A percentile compares a stretch with the other conserved stretches of the same genome.
Conservation (phyloP, 768 basidiomycete genomes). For the Naganishia antarctica region DNA sequence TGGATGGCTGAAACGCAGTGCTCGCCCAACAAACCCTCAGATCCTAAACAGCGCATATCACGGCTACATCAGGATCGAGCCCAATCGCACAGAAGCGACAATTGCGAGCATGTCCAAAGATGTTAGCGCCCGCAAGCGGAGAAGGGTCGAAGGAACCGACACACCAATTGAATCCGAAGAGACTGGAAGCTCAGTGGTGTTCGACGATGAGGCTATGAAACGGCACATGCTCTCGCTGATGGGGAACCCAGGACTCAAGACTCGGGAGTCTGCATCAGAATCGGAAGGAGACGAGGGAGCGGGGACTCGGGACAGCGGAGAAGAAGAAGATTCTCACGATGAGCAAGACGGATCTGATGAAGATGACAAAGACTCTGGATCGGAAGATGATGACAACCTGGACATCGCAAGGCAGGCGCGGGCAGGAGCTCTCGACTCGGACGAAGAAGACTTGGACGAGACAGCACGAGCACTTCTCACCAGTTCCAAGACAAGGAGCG, state of each 20-base stretch:
- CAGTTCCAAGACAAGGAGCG: neutral
- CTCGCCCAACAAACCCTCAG: no score
- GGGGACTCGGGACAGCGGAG: neutral
- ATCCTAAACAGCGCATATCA: no score
- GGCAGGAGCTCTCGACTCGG: constrained; percentile 5
- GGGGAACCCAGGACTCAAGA: neutral
- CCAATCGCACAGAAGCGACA: no score
- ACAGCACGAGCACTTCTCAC: constrained; percentile 11
- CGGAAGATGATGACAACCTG: constrained; percentile 14
- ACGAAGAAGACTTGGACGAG: constrained; percentile 18
- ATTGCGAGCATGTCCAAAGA: constrained; percentile 9
- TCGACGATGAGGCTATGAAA: constrained; percentile 27
- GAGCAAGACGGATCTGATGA: neutral
- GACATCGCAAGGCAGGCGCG: constrained; percentile 16
- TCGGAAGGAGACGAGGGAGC: neutral
- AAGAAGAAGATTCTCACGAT: neutral
- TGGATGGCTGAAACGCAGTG: no score
- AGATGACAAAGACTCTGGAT: constrained; percentile 21
- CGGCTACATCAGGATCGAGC: no score
- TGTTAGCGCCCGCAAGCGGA: constrained; percentile 5
- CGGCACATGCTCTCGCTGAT: constrained; percentile 25
- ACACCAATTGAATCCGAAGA: neutral
- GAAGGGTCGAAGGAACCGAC: constrained; percentile 1
- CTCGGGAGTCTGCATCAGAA: neutral
- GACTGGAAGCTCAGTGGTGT: neutral